Evolutionary conservation across 495 filamentous ascomycete species (phyloP).

Genomic region (Acidiella bohemica): DNA sequence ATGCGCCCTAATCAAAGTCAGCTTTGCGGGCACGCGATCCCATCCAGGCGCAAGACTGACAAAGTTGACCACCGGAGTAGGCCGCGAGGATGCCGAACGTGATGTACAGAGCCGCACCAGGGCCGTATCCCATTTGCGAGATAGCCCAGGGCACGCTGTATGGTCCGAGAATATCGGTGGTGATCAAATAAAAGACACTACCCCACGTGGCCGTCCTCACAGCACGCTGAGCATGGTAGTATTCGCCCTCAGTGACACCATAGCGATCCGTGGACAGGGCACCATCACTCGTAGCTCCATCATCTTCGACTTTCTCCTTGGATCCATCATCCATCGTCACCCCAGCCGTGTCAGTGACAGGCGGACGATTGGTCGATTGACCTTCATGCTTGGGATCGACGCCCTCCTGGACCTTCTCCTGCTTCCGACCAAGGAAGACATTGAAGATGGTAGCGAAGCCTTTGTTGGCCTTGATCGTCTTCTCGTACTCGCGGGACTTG

Average conservation of each 20-base stretch:
- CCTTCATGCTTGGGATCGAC: not conserved
- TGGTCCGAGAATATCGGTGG: conserved; percentile 50
- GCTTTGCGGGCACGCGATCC: conserved; percentile 5
- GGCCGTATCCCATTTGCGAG: conserved; percentile 38
- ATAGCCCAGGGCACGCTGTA: conserved; percentile 22
- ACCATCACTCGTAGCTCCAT: not conserved
- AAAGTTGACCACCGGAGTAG: conserved; percentile 44
- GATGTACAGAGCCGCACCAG: conserved; percentile 32
- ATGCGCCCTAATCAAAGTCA: too few relatives aligned
- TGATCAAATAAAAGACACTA: conserved; percentile 24
- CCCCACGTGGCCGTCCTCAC: conserved; percentile 35
- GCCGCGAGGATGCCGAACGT: conserved; percentile 35
- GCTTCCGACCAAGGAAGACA: not conserved
- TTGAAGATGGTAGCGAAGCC: not conserved
- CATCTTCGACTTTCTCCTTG: not conserved
- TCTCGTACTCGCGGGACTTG: conserved; percentile 27
- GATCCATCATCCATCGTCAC: too few relatives aligned
- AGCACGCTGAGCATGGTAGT: conserved; percentile 33
- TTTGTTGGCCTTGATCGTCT: not conserved
- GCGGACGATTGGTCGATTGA: too few relatives aligned
- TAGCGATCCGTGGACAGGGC: not conserved
- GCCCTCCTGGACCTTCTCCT: not conserved
- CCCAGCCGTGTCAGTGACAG: too few relatives aligned
- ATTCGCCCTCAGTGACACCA: conserved; percentile 32
- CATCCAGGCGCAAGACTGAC: too few relatives aligned